Evolutionary conservation across 2,329 filamentous ascomycete species (phyloP).

Genomic region (Aureobasidium sp.): DNA sequence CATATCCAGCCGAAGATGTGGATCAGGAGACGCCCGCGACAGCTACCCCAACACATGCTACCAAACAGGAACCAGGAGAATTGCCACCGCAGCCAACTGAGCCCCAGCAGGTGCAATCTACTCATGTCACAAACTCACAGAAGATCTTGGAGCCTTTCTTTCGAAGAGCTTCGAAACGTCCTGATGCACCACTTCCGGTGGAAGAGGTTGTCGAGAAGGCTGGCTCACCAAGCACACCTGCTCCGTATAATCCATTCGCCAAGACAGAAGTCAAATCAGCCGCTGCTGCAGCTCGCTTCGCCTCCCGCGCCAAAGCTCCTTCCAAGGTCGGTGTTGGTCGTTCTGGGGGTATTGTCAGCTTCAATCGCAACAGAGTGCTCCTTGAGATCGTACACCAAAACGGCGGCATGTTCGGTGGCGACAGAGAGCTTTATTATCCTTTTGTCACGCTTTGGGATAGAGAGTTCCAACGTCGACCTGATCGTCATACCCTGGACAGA

Average conservation of each 20-base stretch:
- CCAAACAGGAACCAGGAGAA: background rate
- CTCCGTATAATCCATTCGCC: background rate
- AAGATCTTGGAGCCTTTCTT: slow-evolving; percentile 1
- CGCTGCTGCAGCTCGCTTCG: background rate
- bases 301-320: background rate
- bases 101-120: background rate
- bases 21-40: background rate
- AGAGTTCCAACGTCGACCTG: slow-evolving; percentile 36
- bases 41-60: background rate
- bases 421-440: slow-evolving; percentile 46
- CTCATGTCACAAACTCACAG: background rate
- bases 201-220: background rate
- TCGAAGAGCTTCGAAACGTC: background rate
- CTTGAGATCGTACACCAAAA: slow-evolving; percentile 46
- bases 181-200: background rate
- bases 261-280: background rate
- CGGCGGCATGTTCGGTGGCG: slow-evolving; percentile 47
- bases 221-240: background rate
- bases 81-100: background rate
- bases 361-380: slow-evolving; percentile 42
- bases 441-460: slow-evolving; percentile 46
- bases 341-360: slow-evolving; percentile 34
- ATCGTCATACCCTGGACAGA: slow-evolving; percentile 43
- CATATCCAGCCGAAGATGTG: background rate
- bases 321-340: slow-evolving; percentile 17